A percentile compares a stretch with the other conserved stretches of the same genome.
Conservation (phyloP, 192 early-diverging fungal species). For the Phlyctochytrium arcticum region DNA sequence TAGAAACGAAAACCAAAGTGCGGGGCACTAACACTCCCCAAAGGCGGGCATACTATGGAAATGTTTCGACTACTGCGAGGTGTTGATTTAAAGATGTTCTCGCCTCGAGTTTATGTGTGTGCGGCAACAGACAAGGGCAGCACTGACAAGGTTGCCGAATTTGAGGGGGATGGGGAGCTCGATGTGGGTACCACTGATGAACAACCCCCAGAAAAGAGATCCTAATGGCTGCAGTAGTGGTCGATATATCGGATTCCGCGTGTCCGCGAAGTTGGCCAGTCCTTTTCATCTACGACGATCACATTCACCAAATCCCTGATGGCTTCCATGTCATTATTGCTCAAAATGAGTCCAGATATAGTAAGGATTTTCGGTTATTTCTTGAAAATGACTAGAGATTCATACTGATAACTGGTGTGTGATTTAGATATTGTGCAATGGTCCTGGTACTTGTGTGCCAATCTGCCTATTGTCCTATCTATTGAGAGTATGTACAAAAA, state of each 20-base stretch:
- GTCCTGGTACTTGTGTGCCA: conserved; percentile 84
- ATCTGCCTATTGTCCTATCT: conserved; percentile 60
- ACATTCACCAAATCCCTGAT: conserved; percentile 32
- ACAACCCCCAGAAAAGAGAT: neutral
- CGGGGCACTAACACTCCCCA: too few relatives aligned
- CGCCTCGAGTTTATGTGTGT: conserved; percentile 68
- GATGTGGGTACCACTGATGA: too few relatives aligned
- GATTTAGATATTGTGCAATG: conserved; percentile 81
- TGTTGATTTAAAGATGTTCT: conserved; percentile 54
- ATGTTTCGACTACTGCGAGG: conserved; percentile 72
- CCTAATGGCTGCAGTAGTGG: neutral
- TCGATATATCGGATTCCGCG: conserved; percentile 54
- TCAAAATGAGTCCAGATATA: conserved; percentile 51
- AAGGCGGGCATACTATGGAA: conserved; percentile 90
- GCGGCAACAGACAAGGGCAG: conserved; percentile 63
- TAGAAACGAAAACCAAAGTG: too few relatives aligned
- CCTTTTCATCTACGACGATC: conserved; percentile 53
- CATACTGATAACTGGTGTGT: neutral
- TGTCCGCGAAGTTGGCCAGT: conserved; percentile 70
- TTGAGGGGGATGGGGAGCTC: conserved; percentile 36
- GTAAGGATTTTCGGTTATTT: conserved; percentile 34
- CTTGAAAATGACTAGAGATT: neutral
- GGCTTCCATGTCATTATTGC: conserved; percentile 27
- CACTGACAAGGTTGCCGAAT: conserved; percentile 45
- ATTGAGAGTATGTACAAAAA: conserved; percentile 40